Evolutionary conservation across 805 yeast species (phyloP).

Genomic region (Ogataea allantospora): DNA sequence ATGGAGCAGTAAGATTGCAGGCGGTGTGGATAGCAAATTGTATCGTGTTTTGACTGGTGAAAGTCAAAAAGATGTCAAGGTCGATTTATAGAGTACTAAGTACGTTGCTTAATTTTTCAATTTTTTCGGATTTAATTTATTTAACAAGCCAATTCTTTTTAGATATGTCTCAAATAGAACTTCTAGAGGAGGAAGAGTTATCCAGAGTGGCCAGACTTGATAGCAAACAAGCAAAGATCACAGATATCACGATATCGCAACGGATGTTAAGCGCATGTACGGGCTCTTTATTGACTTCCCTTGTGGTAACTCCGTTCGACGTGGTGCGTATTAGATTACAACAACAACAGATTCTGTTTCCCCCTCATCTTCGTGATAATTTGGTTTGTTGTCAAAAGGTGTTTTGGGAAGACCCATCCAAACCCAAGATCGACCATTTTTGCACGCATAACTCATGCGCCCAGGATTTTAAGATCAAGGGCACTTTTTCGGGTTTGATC

Average conservation of each 20-base stretch:
- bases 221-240: too few relatives aligned
- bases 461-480: constrained; percentile 44
- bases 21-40: constrained; percentile 31
- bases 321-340: constrained; percentile 75
- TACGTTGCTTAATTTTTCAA: neutral
- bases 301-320: constrained; percentile 78
- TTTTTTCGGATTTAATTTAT: constrained; percentile 10
- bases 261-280: constrained; percentile 77
- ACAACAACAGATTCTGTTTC: constrained; percentile 63
- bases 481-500: constrained; percentile 72
- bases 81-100: constrained; percentile 18
- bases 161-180: constrained; percentile 9
- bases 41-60: constrained; percentile 27
- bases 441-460: constrained; percentile 39
- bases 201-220: too few relatives aligned
- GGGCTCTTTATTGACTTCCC: constrained; percentile 70
- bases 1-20: constrained; percentile 51
- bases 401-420: constrained; percentile 31
- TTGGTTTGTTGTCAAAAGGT: constrained; percentile 38
- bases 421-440: constrained; percentile 34
- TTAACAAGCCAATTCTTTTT: neutral
- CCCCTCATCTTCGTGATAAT: constrained; percentile 31
- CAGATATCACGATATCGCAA: constrained; percentile 49
- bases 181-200: constrained; percentile 4
- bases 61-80: constrained; percentile 17